A percentile compares a stretch with the other conserved stretches of the same genome.
Evolutionary conservation across 1,139 yeast genomes (phyloP).

Genomic region (Candida anutae): DNA sequence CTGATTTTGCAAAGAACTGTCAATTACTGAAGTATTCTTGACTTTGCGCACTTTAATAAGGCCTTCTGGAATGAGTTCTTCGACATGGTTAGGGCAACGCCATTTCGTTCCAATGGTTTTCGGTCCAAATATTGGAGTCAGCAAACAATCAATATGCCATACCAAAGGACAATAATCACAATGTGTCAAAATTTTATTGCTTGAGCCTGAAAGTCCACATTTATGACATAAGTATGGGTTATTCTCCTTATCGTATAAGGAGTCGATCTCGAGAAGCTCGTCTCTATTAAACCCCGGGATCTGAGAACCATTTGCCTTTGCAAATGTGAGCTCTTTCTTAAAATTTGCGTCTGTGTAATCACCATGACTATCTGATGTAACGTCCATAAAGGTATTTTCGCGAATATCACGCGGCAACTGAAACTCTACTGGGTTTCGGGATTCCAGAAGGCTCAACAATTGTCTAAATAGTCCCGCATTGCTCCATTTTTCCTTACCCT

Average conservation of each 20-base stretch:
- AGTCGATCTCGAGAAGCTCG: slow-evolving; percentile 55
- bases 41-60: slow-evolving; percentile 33
- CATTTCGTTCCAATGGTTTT: slow-evolving; percentile 78
- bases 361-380: slow-evolving; percentile 59
- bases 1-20: slow-evolving; percentile 36
- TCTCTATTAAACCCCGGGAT: slow-evolving; percentile 28
- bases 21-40: slow-evolving; percentile 45
- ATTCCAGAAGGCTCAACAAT: slow-evolving; percentile 49
- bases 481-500: slow-evolving; percentile 20
- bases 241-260: slow-evolving; percentile 58
- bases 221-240: slow-evolving; percentile 62
- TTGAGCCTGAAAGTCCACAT: slow-evolving; percentile 66
- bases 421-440: slow-evolving; percentile 66
- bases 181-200: slow-evolving; percentile 46
- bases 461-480: slow-evolving; percentile 56
- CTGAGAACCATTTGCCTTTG: slow-evolving; percentile 33
- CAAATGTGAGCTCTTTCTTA: slow-evolving; percentile 42
- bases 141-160: slow-evolving; percentile 89
- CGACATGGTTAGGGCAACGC: slow-evolving; percentile 90
- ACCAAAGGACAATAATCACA: slow-evolving; percentile 85
- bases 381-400: slow-evolving; percentile 65
- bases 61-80: slow-evolving; percentile 35
- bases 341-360: slow-evolving; percentile 58
- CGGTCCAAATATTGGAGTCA: slow-evolving; percentile 67
- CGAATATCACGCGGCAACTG: slow-evolving; percentile 61